Percentiles rank a stretch among this genome's conserved stretches.
Conservation (phyloP, 306 rosid genomes). For the Pueraria montana region DNA sequence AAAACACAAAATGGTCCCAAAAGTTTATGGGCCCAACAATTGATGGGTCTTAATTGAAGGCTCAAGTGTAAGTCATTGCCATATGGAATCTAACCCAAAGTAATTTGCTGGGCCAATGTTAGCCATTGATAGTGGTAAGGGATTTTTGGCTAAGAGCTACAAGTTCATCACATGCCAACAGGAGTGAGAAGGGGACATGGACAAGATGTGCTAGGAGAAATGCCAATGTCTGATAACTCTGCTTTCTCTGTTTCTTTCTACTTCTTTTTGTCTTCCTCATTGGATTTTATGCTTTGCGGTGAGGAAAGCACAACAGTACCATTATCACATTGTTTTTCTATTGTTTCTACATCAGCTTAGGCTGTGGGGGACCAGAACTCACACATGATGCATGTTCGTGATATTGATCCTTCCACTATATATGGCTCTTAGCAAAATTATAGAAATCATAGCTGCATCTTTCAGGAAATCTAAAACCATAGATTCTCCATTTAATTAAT, state of each 20-base stretch:
- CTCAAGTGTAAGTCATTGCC: conserved; percentile 40
- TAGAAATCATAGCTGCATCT: conserved; percentile 29
- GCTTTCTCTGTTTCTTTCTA: conserved; percentile 51
- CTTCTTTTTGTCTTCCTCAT: conserved; percentile 58
- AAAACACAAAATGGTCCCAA: conserved; percentile 57
- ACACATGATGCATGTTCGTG: conserved; percentile 55
- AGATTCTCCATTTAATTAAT: conserved; percentile 31
- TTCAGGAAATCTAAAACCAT: conserved; percentile 23
- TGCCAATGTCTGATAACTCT: conserved; percentile 58
- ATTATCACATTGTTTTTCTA: conserved; percentile 42
- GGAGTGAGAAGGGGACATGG: conserved; percentile 66
- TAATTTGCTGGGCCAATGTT: conserved; percentile 49
- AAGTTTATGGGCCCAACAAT: conserved; percentile 45
- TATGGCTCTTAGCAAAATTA: conserved; percentile 46
- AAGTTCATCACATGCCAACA: conserved; percentile 62
- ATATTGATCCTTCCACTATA: conserved; percentile 52
- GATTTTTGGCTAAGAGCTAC: conserved; percentile 46
- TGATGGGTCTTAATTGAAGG: conserved; percentile 56
- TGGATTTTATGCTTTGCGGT: conserved; percentile 55
- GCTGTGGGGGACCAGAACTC: conserved; percentile 49
- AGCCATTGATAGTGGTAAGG: conserved; percentile 48
- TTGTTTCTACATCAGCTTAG: conserved; percentile 37
- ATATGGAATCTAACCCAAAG: conserved; percentile 45
- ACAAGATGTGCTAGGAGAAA: conserved; percentile 65
- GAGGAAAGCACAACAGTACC: conserved; percentile 51